A percentile compares a stretch with the other conserved stretches of the same genome.
These are phyloP conservation scores for Castanea mollissima DNA, from an alignment of 306 rosid species.

Conservation along the genomic window DNA sequence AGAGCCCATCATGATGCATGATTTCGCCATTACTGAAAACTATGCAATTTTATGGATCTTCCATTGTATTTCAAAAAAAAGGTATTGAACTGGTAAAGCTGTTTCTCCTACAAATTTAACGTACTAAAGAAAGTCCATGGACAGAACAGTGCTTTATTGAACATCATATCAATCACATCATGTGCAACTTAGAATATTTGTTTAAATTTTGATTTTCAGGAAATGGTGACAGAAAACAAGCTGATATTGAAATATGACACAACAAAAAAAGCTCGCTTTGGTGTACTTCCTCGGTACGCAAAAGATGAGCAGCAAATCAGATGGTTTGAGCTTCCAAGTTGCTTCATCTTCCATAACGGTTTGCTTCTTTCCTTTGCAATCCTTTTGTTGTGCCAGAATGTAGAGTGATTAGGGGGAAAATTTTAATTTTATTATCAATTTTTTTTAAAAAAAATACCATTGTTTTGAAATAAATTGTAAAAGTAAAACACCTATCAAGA, in stretches of 20 bases:
- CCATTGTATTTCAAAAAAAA: conserved; percentile 76
- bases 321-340: conserved; percentile 98
- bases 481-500: too few species aligned
- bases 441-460: too few species aligned
- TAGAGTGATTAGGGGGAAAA: neutral
- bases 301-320: conserved; percentile 72
- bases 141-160: neutral
- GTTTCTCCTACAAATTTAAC: conserved; percentile 11
- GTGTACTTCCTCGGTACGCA: conserved; percentile 90
- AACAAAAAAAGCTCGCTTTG: conserved; percentile 87
- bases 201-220: conserved; percentile 52
- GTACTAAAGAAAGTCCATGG: neutral
- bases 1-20: conserved; percentile 93
- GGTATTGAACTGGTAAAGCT: conserved; percentile 41
- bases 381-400: neutral
- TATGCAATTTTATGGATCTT: conserved; percentile 90
- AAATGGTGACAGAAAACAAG: conserved; percentile 90
- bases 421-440: neutral
- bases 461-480: too few species aligned
- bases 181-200: conserved; percentile 15
- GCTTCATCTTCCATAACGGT: conserved; percentile 99
- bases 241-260: conserved; percentile 75
- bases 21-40: conserved; percentile 91
- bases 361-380: neutral
- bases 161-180: conserved; percentile 3